phyloP scores from a whole-genome alignment of 2,329 filamentous ascomycete species.

The Zarea fungicola region DNA sequence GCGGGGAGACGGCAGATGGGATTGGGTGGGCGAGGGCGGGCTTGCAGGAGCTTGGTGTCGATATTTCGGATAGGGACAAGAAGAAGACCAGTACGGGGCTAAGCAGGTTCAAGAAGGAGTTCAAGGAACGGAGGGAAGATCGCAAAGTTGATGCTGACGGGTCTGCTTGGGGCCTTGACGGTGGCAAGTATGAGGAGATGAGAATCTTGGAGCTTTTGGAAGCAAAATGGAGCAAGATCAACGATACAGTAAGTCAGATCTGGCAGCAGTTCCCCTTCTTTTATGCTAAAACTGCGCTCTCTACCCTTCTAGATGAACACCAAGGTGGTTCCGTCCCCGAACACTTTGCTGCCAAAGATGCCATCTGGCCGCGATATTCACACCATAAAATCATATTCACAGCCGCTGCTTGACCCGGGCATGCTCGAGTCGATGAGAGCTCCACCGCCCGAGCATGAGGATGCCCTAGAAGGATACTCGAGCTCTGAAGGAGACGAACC shows the following conservation, averaged over 20 bases:
- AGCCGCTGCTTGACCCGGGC: slow-evolving; percentile 59
- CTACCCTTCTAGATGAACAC: slow-evolving; percentile 61
- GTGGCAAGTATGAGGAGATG: slow-evolving; percentile 76
- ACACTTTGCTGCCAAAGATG: slow-evolving; percentile 69
- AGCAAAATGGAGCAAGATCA: slow-evolving; percentile 85
- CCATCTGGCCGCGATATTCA: slow-evolving; percentile 88
- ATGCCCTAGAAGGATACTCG: slow-evolving; percentile 27
- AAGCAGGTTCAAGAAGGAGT: slow-evolving; percentile 65
- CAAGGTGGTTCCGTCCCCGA: slow-evolving; percentile 66
- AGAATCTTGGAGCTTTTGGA: slow-evolving; percentile 83
- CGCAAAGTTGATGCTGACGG: slow-evolving; percentile 66
- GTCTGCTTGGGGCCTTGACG: slow-evolving; percentile 72
- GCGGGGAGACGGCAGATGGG: slow-evolving; percentile 73
- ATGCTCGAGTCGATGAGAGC: slow-evolving; percentile 57
- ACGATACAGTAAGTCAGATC: slow-evolving; percentile 82
- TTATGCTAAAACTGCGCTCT: slow-evolving; percentile 12
- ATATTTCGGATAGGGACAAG: slow-evolving; percentile 40
- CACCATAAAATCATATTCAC: slow-evolving; percentile 60
- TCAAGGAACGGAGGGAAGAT: slow-evolving; percentile 74
- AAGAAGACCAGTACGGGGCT: slow-evolving; percentile 45
- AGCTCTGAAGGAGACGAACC: slow-evolving; percentile 36
- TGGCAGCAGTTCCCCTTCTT: fast-evolving
- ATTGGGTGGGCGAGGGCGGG: slow-evolving; percentile 84
- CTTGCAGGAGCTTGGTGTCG: slow-evolving; percentile 66
- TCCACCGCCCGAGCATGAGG: slow-evolving; percentile 29